Base-by-base conservation (phyloP, 352 stramenopile genomes). In the Globisporangium ultimum region DNA sequence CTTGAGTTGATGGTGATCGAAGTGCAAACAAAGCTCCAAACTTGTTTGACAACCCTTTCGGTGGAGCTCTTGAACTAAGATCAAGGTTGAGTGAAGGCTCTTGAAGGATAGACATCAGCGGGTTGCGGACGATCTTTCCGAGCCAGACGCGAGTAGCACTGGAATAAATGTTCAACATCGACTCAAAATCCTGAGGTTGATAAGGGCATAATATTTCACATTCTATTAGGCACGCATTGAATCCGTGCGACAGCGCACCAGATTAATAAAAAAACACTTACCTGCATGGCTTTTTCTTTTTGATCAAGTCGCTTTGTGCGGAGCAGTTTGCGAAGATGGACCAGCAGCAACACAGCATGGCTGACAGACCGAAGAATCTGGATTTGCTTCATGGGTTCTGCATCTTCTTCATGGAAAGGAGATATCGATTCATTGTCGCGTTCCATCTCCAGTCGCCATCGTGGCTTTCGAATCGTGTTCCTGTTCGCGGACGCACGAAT, bases 131-230 rank as follows among this genome's bases (percentile, higher is more conserved):
- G 10, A 85, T 45, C 38, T 80, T 87, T 22, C 65, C 70, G 12
- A 91, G 60, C 82, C 80, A 91, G 48, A 73, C 60, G 13, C 78
- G 67, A 24, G 80, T 91, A 3, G 78, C 80, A 36, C 88, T 80
- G 38, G 87, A 81, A 58, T 89, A 91, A 21, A 87, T 66, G 24
- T 58, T 64, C 15, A 91, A 51, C 76, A 91, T 83, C 18, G 75
- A 62, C 12, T 86, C 67, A 42, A 91, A 74, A 24, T 85, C 79
- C 78, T 91, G 46, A 1, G 45, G 24, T 28, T 50, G 2, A 14
- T 0, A 55, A 2, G 40, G 10, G 13, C 21, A 55, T 17, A 38
- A 17, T 36, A 55, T 18, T 11, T 51, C 12, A 57, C 40, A n/a
- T n/a, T 10, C 2, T n/a, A n/a, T 5, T 17, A 15, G 7, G 10